Conservation (phyloP, 2,329 filamentous ascomycete genomes). For the Fusarium bactridioides region DNA sequence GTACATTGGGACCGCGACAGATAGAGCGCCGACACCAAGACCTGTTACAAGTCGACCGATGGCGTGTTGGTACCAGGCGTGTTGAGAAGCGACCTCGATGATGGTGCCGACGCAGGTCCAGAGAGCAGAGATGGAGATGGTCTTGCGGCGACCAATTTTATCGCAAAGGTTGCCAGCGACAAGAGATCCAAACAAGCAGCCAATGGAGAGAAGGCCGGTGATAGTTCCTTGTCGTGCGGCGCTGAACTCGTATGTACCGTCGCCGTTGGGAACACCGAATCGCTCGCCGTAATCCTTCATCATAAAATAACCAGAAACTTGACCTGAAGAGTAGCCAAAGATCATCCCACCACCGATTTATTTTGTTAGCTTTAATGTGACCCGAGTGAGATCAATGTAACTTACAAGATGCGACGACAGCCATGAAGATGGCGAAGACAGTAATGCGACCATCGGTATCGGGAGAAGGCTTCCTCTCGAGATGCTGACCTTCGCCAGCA, state of each 20-base stretch:
- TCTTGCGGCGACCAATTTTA: constrained; percentile 65
- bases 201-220: constrained; percentile 68
- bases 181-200: constrained; percentile 66
- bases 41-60: constrained; percentile 72
- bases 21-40: constrained; percentile 70
- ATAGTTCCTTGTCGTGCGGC: constrained; percentile 68
- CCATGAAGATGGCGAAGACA: no score
- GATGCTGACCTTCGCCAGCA: constrained; percentile 29
- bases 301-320: constrained; percentile 67
- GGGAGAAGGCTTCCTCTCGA: constrained; percentile 24
- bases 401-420: no score
- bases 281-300: constrained; percentile 65
- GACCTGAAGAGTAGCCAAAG: constrained; percentile 66
- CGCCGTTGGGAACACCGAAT: constrained; percentile 56
- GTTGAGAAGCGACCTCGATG: constrained; percentile 66
- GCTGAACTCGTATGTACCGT: constrained; percentile 58
- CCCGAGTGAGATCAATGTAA: no score
- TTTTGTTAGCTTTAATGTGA: no score
- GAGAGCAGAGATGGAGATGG: constrained; percentile 69
- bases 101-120: constrained; percentile 71
- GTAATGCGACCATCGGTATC: constrained; percentile 46
- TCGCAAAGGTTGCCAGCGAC: constrained; percentile 68
- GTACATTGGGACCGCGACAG: constrained; percentile 73
- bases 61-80: constrained; percentile 70
- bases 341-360: constrained; percentile 47